phyloP scores from a whole-genome alignment of 345 rosid species.

The Cardamine resedifolia region DNA sequence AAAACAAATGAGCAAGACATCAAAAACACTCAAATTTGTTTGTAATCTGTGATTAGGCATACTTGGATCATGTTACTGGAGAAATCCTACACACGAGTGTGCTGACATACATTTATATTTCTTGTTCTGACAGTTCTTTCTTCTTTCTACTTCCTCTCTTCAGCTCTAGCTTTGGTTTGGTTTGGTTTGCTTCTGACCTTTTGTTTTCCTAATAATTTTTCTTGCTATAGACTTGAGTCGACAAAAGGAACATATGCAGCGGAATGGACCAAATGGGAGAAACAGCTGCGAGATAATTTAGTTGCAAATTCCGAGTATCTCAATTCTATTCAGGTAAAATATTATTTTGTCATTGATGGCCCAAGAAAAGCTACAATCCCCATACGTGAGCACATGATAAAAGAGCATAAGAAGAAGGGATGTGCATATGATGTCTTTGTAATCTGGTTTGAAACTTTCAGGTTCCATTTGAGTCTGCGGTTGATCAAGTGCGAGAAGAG shows the following conservation, averaged over 20 bases:
- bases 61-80: slow-evolving; percentile 7
- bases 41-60: not conserved
- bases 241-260: slow-evolving; percentile 67
- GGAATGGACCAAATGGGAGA: slow-evolving; percentile 93
- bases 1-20: not conserved
- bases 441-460: slow-evolving; percentile 32
- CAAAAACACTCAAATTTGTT: not conserved
- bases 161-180: not conserved
- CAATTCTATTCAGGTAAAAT: slow-evolving; percentile 66
- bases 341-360: not conserved
- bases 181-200: slow-evolving; percentile 15
- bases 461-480: slow-evolving; percentile 83
- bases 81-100: slow-evolving; percentile 1
- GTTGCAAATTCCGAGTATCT: slow-evolving; percentile 56
- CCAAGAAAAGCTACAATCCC: not conserved
- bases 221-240: slow-evolving; percentile 63
- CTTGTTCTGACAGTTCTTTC: not conserved
- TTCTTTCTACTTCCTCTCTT: not conserved
- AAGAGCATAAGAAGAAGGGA: not conserved
- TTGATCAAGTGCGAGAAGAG: slow-evolving; percentile 70
- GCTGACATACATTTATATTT: not conserved
- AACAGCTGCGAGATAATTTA: slow-evolving; percentile 55
- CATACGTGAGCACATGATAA: not conserved
- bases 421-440: not conserved
- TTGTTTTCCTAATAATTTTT: slow-evolving; percentile 13